A percentile compares a stretch with the other conserved stretches of the same genome.
phyloP scores from a whole-genome alignment of 148 eudicot species.

The Salicornia ramosissima region DNA sequence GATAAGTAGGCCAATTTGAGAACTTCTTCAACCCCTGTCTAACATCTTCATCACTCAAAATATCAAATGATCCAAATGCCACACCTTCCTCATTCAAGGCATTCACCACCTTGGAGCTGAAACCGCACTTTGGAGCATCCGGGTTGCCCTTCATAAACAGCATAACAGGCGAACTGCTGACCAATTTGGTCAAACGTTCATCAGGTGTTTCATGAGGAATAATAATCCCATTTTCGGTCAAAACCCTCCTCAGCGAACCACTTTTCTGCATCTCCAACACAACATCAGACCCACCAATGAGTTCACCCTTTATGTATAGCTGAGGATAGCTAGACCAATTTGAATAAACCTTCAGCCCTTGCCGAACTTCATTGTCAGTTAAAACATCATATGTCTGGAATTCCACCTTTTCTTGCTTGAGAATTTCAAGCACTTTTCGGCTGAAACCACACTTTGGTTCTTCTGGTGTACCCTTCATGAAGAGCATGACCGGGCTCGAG shows the following conservation, averaged over 20 bases:
- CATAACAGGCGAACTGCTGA: slow-evolving; percentile 60
- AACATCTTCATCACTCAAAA: slow-evolving; percentile 68
- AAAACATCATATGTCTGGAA: slow-evolving; percentile 76
- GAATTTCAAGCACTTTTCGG: slow-evolving; percentile 87
- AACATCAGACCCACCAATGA: slow-evolving; percentile 93
- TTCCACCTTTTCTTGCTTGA: slow-evolving; percentile 59
- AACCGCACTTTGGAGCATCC: slow-evolving; percentile 82
- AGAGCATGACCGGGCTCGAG: slow-evolving; percentile 69
- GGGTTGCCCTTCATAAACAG: slow-evolving; percentile 95
- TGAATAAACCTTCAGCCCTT: slow-evolving; percentile 87
- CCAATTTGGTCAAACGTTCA: slow-evolving; percentile 57
- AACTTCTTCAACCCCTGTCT: slow-evolving; percentile 78
- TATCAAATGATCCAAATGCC: slow-evolving; percentile 79
- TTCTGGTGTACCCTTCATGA: slow-evolving; percentile 91
- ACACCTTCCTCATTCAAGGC: slow-evolving; percentile 72
- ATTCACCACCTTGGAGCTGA: slow-evolving; percentile 87
- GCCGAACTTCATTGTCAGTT: slow-evolving; percentile 78
- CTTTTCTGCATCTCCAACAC: slow-evolving; percentile 98
- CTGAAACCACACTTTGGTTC: slow-evolving; percentile 94
- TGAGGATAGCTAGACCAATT: slow-evolving; percentile 99
- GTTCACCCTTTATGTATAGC: slow-evolving; percentile 83
- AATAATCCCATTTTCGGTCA: slow-evolving; percentile 51
- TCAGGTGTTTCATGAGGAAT: slow-evolving; percentile 35
- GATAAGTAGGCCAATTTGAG: slow-evolving; percentile 98
- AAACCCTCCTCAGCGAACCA: slow-evolving; percentile 62